phyloP scores from a whole-genome alignment of 192 early-diverging fungal genomes.

The Anaeromyces robustus region DNA sequence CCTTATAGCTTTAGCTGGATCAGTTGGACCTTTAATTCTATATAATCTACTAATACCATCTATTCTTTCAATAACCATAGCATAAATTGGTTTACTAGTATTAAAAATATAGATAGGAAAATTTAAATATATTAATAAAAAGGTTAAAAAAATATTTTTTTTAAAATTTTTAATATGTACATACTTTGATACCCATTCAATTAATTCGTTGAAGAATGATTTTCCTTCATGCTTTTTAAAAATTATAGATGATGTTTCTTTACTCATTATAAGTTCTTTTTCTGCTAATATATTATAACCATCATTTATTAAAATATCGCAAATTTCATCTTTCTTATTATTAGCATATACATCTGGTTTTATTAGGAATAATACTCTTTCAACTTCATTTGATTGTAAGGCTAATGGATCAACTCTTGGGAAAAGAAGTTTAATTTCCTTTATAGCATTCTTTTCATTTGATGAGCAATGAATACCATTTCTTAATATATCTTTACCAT shows the following conservation, averaged over 20 bases:
- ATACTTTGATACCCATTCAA: background rate
- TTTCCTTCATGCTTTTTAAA: background rate
- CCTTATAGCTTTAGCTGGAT: slow-evolving; percentile 13
- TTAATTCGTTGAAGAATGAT: background rate
- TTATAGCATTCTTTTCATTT: background rate
- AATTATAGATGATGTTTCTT: background rate
- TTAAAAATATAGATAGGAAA: too few species aligned
- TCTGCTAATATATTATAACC: background rate
- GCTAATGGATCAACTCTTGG: background rate
- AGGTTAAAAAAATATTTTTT: too few species aligned
- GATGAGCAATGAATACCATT: slow-evolving; percentile 28
- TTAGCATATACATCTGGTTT: background rate
- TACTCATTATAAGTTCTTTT: background rate
- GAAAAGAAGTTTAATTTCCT: background rate
- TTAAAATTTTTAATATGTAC: background rate
- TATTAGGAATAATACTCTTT: background rate
- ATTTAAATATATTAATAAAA: too few species aligned
- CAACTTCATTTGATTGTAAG: background rate
- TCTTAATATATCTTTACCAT: slow-evolving; percentile 30
- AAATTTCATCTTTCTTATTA: background rate
- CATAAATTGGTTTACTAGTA: slow-evolving; percentile 28
- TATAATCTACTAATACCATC: slow-evolving; percentile 31
- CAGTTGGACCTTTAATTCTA: slow-evolving; percentile 29
- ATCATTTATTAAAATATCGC: background rate
- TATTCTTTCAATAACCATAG: slow-evolving; percentile 24